Conservation (phyloP, 441 rosid species). For the Corymbia calophylla region DNA sequence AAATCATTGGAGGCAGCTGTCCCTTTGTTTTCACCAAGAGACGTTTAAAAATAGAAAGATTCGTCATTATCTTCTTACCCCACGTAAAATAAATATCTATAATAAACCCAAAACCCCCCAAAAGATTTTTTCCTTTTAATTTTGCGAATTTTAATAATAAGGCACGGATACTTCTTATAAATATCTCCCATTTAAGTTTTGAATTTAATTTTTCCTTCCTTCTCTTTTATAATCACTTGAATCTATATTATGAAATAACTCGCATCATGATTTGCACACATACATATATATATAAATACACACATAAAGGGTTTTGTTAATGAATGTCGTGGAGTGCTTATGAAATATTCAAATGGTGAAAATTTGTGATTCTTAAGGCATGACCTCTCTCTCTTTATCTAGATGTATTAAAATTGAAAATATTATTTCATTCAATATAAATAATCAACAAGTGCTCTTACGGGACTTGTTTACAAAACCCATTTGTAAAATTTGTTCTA, state of each 20-base stretch:
- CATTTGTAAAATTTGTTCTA: no score
- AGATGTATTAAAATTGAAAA: background rate
- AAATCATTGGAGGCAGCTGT: background rate
- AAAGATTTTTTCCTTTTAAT: no score
- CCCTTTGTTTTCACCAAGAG: background rate
- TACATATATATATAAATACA: background rate
- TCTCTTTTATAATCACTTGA: no score
- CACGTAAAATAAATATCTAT: background rate
- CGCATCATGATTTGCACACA: no score
- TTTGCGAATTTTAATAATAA: no score
- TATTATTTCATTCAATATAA: background rate
- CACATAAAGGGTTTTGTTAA: background rate
- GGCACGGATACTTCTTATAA: no score
- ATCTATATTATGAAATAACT: no score
- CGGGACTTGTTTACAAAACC: no score
- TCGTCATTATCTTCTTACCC: background rate
- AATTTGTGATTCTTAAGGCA: background rate
- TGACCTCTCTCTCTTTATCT: fast-evolving
- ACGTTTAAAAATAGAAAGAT: background rate
- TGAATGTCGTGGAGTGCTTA: background rate
- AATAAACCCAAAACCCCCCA: no score
- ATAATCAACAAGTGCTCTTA: background rate
- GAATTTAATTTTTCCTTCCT: no score
- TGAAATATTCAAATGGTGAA: background rate
- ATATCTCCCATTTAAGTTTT: no score